Conservation (phyloP, 2,329 filamentous ascomycete species). For the Rachicladosporium sp. region DNA sequence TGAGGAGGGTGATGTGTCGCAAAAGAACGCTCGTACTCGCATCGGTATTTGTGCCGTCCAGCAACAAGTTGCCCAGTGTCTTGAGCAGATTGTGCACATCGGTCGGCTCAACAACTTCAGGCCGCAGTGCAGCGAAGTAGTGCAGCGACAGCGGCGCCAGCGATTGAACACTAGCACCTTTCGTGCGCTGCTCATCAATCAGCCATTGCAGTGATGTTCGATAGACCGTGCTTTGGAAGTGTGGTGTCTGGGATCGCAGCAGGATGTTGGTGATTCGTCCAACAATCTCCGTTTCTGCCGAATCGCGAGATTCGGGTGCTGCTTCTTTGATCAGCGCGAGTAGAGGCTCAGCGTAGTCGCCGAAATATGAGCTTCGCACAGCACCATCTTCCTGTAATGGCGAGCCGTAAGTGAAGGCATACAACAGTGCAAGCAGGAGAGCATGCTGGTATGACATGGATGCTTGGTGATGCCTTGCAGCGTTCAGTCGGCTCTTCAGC, state of each 20-base stretch:
- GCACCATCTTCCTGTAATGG: slow-evolving; percentile 34
- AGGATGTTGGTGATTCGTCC: slow-evolving; percentile 50
- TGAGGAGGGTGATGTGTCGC: slow-evolving; percentile 32
- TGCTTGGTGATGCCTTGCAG: slow-evolving; percentile 41
- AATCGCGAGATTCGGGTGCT: slow-evolving; percentile 29
- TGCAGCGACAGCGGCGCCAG: slow-evolving; percentile 19
- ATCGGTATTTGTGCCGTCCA: slow-evolving; percentile 12
- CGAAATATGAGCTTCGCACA: slow-evolving; percentile 30
- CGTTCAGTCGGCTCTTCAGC: slow-evolving; percentile 50
- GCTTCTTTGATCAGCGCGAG: slow-evolving; percentile 25
- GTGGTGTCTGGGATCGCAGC: slow-evolving; percentile 38
- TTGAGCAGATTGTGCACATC: slow-evolving; percentile 16
- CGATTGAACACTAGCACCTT: slow-evolving; percentile 1
- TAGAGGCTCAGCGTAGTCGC: slow-evolving; percentile 34
- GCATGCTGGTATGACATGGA: slow-evolving; percentile 44
- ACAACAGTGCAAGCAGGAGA: slow-evolving; percentile 49
- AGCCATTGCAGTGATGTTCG: slow-evolving; percentile 19
- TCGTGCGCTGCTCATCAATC: slow-evolving; percentile 5
- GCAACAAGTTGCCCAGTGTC: slow-evolving; percentile 12
- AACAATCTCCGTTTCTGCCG: slow-evolving; percentile 44
- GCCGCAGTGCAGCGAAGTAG: slow-evolving; percentile 20
- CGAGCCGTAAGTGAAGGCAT: slow-evolving; percentile 43
- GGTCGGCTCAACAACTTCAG: slow-evolving; percentile 17
- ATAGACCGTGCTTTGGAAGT: slow-evolving; percentile 29
- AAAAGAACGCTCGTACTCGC: slow-evolving; percentile 24